Conservation (phyloP, 163 green algal genomes). For the Scenedesmus sp. region DNA sequence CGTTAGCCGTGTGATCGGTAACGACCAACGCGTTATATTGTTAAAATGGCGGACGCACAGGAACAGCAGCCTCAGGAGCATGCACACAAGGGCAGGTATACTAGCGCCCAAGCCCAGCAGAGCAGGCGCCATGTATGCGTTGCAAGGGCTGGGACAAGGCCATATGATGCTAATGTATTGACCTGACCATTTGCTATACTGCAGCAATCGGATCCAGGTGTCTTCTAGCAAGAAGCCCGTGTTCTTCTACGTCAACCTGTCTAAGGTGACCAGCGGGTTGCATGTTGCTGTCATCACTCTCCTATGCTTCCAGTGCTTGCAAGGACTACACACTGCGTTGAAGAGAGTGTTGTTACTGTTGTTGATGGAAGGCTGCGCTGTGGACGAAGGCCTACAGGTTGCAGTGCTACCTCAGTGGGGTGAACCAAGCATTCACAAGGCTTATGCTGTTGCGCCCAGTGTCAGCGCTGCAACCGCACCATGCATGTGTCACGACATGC, state of each 20-base stretch:
- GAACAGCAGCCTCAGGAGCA: neutral
- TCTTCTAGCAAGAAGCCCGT: constrained; percentile 86
- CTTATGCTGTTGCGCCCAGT: neutral
- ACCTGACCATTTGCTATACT: neutral
- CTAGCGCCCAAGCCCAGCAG: neutral
- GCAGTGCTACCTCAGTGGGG: neutral
- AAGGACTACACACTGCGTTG: neutral
- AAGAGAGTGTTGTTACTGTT: too few relatives aligned
- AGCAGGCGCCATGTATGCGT: neutral
- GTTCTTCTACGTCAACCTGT: constrained; percentile 87
- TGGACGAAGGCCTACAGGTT: neutral
- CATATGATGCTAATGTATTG: neutral
- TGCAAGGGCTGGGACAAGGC: neutral
- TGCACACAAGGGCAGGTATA: neutral
- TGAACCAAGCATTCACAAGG: neutral
- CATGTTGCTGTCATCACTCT: neutral
- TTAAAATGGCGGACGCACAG: neutral
- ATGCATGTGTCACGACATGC: too few relatives aligned
- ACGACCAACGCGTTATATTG: neutral
- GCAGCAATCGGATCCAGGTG: constrained; percentile 80
- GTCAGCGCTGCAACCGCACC: too few relatives aligned
- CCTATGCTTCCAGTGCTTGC: neutral
- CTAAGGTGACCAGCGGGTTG: constrained; percentile 69
- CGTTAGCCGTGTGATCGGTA: neutral
- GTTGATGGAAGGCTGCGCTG: neutral